Percentiles rank a stretch among this genome's conserved stretches.
Conservation (phyloP, 2,329 filamentous ascomycete genomes). For the Aureobasidium sp. region DNA sequence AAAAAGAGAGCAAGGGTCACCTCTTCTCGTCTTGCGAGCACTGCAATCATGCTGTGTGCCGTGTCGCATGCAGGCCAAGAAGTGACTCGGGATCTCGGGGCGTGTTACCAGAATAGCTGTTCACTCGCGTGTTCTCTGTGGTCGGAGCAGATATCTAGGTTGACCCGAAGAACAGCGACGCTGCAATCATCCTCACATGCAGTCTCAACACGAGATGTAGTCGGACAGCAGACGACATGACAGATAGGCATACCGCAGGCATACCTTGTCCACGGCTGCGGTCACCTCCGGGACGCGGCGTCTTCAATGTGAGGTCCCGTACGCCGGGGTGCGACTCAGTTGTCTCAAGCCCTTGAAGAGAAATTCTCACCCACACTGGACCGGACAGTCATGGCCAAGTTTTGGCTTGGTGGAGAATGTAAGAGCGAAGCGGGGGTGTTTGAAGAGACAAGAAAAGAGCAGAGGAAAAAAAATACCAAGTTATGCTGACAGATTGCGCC, state of each 20-base stretch:
- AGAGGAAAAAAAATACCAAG: not conserved
- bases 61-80: slow-evolving; percentile 12
- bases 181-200: slow-evolving; percentile 1
- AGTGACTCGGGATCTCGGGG: not conserved
- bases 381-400: slow-evolving; percentile 6
- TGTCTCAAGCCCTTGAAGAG: not conserved
- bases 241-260: not conserved
- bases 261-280: not conserved
- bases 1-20: not conserved
- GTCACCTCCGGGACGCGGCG: not conserved
- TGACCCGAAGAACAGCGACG: not conserved
- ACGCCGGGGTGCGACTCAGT: not conserved
- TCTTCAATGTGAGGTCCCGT: not conserved
- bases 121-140: not conserved
- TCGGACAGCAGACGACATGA: not conserved
- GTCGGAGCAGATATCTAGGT: not conserved
- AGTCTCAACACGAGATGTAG: not conserved
- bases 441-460: not conserved
- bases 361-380: not conserved
- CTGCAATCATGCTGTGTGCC: slow-evolving; percentile 5
- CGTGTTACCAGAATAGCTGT: slow-evolving; percentile 2
- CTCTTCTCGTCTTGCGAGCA: not conserved
- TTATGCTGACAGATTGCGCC: slow-evolving; percentile 8
- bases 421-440: not conserved
- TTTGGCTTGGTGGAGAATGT: slow-evolving; percentile 2